Evolutionary conservation across 305 asterid species (phyloP), one percentile per base, ranked within the genome.

Genomic region (Striga hermonthica): DNA sequence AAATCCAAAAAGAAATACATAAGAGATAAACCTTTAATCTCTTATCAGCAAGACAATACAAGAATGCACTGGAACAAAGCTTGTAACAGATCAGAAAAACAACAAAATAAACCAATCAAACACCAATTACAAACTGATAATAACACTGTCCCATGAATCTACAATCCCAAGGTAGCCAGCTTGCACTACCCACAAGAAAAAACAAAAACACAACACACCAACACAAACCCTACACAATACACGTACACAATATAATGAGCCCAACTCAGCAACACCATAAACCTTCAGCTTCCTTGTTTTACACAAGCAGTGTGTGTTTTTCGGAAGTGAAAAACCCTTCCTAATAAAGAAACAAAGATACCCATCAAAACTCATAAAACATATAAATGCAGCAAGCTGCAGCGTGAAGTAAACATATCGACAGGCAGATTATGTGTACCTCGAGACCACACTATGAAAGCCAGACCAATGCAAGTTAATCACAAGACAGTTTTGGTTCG

Each of bases 281-380:
- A 69, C 83, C 83, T 73, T 77, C 74, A 78, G 65, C 74, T 76
- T 77, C 77, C 68, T 55, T 80, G 31, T 69, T 64, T 64, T 47
- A 40, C 69, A 71, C 78, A 75, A 69, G 76, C 75, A 44, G 65
- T 48, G 72, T 16, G 67, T 61, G 47, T 72, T 47, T 53, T 37
- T 12, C 14, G 11, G 41, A 71, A 48, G 48, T 67, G 69, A 53
- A 52, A 65, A 56, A 47, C 62, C 76, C 60, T 45, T 75, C 80
- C 87, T 72, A 83, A 71, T 35, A 76, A 64, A 67, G 76, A 58
- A 70, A 57, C 56, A 70, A 74, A 63, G 57, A 39, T 35, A 53
- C 56, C 62, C 57, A 60, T 73, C 55, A 78, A 49, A 35, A 72
- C 59, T 59, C 40, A 62, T 37, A 11, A 58, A 22, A 22, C 31